A percentile compares a stretch with the other conserved stretches of the same genome.
phyloP scores from a whole-genome alignment of 2,329 filamentous ascomycete species.

The Emmonsiellopsis sp. region DNA sequence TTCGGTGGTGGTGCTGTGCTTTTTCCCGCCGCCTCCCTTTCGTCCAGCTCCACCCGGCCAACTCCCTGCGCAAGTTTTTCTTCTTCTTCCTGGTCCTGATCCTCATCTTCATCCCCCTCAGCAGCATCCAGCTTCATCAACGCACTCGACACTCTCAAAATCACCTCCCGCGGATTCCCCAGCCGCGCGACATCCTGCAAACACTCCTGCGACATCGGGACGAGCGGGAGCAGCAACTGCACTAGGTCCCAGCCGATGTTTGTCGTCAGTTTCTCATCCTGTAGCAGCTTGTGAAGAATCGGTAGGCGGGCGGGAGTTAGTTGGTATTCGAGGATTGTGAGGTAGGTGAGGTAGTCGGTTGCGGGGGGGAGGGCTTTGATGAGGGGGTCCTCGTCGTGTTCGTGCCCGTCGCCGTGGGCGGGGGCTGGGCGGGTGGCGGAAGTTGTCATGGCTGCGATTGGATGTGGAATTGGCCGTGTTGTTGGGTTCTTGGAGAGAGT shows the following conservation, averaged over 20 bases:
- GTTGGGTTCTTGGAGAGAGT: too few species aligned
- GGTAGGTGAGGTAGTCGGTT: conserved; percentile 57
- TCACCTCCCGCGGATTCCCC: conserved; percentile 56
- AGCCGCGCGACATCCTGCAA: conserved; percentile 51
- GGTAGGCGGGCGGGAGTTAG: conserved; percentile 49
- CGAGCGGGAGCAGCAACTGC: conserved; percentile 49
- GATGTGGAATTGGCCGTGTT: too few species aligned
- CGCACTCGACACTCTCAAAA: conserved; percentile 53
- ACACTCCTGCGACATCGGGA: conserved; percentile 50
- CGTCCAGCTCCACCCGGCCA: conserved; percentile 14
- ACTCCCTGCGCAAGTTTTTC: conserved; percentile 2
- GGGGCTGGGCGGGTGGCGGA: too few species aligned
- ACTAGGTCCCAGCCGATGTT: conserved; percentile 61
- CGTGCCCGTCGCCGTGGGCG: neutral
- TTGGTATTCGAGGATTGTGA: conserved; percentile 57
- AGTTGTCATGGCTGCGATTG: too few species aligned
- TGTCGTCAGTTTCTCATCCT: conserved; percentile 50
- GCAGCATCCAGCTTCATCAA: conserved; percentile 47
- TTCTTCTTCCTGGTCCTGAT: conserved; percentile 21
- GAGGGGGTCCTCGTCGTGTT: conserved; percentile 36
- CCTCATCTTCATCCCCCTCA: conserved; percentile 24
- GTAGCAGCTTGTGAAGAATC: conserved; percentile 48
- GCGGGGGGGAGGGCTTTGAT: conserved; percentile 50
- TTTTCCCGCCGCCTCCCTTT: conserved; percentile 4
- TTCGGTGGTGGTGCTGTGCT: conserved; percentile 1